Evolutionary conservation across 1,284 basidiomycete species (phyloP).

Genomic region (Microbotryomycetes sp.): DNA sequence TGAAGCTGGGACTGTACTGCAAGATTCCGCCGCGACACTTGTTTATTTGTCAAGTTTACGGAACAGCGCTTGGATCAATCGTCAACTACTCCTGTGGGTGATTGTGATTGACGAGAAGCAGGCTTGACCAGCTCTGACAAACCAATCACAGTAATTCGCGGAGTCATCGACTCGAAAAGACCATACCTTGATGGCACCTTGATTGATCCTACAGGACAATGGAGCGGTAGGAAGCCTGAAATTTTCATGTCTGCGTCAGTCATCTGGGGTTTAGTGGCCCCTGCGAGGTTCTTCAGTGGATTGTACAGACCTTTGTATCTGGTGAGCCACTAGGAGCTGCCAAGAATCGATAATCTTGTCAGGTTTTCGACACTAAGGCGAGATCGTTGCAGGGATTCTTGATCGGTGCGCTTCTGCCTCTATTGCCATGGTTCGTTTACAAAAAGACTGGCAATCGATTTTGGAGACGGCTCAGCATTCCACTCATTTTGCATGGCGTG

Average conservation of each 20-base stretch:
- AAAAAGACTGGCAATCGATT: slow-evolving; percentile 25
- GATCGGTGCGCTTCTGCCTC: slow-evolving; percentile 35
- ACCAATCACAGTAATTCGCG: slow-evolving; percentile 29
- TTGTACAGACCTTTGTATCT: slow-evolving; percentile 36
- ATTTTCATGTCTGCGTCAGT: slow-evolving; percentile 36
- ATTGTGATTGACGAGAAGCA: slow-evolving; percentile 31
- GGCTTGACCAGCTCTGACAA: slow-evolving; percentile 32
- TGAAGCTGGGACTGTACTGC: slow-evolving; percentile 43
- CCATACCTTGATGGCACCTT: slow-evolving; percentile 44
- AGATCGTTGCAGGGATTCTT: slow-evolving; percentile 37
- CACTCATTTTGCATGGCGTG: slow-evolving; percentile 37
- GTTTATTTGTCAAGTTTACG: slow-evolving; percentile 43
- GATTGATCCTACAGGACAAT: slow-evolving; percentile 44
- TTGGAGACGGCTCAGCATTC: slow-evolving; percentile 35
- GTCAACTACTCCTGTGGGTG: slow-evolving; percentile 35
- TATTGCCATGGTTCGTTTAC: slow-evolving; percentile 37
- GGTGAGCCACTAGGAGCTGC: too few species aligned
- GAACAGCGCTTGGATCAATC: slow-evolving; percentile 42
- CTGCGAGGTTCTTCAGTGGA: slow-evolving; percentile 44
- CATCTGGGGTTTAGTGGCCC: slow-evolving; percentile 45
- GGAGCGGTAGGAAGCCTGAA: slow-evolving; percentile 37
- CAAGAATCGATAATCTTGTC: too few species aligned
- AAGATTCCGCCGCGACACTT: slow-evolving; percentile 44
- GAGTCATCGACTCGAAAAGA: slow-evolving; percentile 36
- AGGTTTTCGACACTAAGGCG: too few species aligned